A percentile compares a stretch with the other conserved stretches of the same genome.
Evolutionary conservation across 2,329 filamentous ascomycete species (phyloP).

Genomic region (Clonostachys rosea): DNA sequence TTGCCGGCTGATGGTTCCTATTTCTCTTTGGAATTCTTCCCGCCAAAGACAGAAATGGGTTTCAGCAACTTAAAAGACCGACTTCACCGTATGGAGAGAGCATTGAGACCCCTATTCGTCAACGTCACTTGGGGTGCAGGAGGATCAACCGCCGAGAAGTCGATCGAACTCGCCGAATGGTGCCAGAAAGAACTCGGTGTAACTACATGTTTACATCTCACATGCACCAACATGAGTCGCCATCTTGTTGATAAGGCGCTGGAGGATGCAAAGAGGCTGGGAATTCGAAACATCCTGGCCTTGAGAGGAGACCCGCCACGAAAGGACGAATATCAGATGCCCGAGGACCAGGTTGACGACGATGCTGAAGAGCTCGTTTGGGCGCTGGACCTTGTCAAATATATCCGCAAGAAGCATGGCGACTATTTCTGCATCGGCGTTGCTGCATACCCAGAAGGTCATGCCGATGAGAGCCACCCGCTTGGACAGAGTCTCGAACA

Average conservation of each 20-base stretch:
- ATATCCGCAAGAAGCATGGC: slow-evolving; percentile 80
- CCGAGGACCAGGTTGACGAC: slow-evolving; percentile 51
- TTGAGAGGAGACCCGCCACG: slow-evolving; percentile 87
- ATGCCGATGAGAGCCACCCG: slow-evolving; percentile 86
- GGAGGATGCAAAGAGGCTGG: slow-evolving; percentile 83
- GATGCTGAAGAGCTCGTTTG: slow-evolving; percentile 78
- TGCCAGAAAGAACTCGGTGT: slow-evolving; percentile 89
- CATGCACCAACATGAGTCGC: slow-evolving; percentile 96
- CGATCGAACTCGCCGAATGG: slow-evolving; percentile 88
- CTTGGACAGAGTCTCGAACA: slow-evolving; percentile 63
- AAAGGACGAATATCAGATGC: slow-evolving; percentile 76
- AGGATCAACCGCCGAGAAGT: slow-evolving; percentile 86
- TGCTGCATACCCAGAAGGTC: slow-evolving; percentile 91
- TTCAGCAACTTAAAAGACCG: slow-evolving; percentile 91
- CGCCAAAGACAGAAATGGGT: slow-evolving; percentile 94
- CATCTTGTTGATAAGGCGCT: slow-evolving; percentile 81
- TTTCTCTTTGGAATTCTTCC: slow-evolving; percentile 99
- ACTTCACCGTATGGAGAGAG: slow-evolving; percentile 90
- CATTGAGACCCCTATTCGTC: slow-evolving; percentile 87
- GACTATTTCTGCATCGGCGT: slow-evolving; percentile 97
- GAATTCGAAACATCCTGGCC: slow-evolving; percentile 90
- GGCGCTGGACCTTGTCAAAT: slow-evolving; percentile 83
- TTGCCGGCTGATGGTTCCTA: slow-evolving; percentile 77
- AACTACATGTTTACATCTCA: slow-evolving; percentile 93
- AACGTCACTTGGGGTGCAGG: slow-evolving; percentile 98